phyloP scores from a whole-genome alignment of 805 yeast genomes.

The Candida berthetii region DNA sequence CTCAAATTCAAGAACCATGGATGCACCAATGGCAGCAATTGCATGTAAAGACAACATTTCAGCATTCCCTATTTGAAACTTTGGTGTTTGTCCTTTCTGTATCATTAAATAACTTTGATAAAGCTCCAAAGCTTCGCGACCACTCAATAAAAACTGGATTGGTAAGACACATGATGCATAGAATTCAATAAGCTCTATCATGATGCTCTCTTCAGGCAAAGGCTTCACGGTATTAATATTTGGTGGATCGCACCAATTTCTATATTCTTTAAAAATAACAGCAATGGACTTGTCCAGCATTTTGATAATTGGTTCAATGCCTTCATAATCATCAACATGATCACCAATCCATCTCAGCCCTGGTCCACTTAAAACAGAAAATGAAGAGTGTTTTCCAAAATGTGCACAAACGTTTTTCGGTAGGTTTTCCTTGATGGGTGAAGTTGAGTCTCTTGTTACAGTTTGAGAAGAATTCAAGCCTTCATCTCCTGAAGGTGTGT shows the following conservation, averaged over 20 bases:
- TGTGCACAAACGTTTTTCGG: slow-evolving; percentile 7
- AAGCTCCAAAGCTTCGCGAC: background rate
- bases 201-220: slow-evolving; percentile 1
- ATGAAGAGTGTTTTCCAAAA: slow-evolving; percentile 22
- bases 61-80: background rate
- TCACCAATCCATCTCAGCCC: slow-evolving; percentile 33
- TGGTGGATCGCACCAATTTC: slow-evolving; percentile 1
- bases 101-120: background rate
- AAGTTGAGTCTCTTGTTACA: background rate
- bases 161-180: background rate
- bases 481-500: too few relatives aligned
- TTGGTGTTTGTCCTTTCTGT: background rate
- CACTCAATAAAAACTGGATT: background rate
- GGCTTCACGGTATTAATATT: background rate
- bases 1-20: background rate
- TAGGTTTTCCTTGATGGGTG: background rate
- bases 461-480: too few relatives aligned
- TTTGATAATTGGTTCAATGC: slow-evolving; percentile 1
- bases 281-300: slow-evolving; percentile 2
- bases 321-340: slow-evolving; percentile 1
- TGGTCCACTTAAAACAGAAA: slow-evolving; percentile 28
- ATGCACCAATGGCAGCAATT: background rate
- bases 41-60: slow-evolving; percentile 1
- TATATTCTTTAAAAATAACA: slow-evolving; percentile 3
- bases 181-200: background rate